Evolutionary conservation across 2,329 filamentous ascomycete species (phyloP).

Genomic region (Leptographium radiaticola): DNA sequence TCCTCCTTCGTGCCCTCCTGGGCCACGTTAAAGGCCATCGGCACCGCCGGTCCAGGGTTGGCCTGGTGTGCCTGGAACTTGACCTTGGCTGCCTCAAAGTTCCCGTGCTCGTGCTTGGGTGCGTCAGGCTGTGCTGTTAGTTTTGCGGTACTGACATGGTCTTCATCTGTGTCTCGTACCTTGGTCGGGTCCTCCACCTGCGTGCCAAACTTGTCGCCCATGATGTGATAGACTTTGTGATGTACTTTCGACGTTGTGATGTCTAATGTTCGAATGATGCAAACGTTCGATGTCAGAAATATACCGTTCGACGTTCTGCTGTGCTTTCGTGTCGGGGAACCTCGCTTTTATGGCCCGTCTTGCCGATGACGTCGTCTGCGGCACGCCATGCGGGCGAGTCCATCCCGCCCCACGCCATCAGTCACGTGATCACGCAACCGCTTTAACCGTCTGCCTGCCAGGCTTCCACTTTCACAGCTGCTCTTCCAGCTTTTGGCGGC

Average conservation of each 20-base stretch:
- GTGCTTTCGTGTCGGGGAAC: background rate
- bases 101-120: slow-evolving; percentile 22
- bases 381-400: too few relatives aligned
- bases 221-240: slow-evolving; percentile 14
- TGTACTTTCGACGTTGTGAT: too few relatives aligned
- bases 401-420: too few relatives aligned
- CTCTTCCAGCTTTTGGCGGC: background rate
- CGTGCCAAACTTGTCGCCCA: slow-evolving; percentile 12
- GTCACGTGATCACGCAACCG: background rate
- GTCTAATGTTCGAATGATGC: too few relatives aligned
- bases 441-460: background rate
- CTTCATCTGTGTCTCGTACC: slow-evolving; percentile 1
- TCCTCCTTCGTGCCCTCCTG: slow-evolving; percentile 57
- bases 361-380: background rate
- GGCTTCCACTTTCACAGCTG: background rate
- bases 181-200: slow-evolving; percentile 16
- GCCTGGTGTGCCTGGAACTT: slow-evolving; percentile 40
- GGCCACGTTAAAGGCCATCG: slow-evolving; percentile 37
- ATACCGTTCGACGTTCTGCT: background rate
- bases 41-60: slow-evolving; percentile 43
- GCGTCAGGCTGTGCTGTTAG: slow-evolving; percentile 10
- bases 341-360: background rate
- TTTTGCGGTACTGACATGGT: background rate
- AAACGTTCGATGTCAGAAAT: too few relatives aligned
- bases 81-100: slow-evolving; percentile 23